Evolutionary conservation across 768 basidiomycete genomes (phyloP).

Genomic region (Rhodotorula kratochvilovae): DNA sequence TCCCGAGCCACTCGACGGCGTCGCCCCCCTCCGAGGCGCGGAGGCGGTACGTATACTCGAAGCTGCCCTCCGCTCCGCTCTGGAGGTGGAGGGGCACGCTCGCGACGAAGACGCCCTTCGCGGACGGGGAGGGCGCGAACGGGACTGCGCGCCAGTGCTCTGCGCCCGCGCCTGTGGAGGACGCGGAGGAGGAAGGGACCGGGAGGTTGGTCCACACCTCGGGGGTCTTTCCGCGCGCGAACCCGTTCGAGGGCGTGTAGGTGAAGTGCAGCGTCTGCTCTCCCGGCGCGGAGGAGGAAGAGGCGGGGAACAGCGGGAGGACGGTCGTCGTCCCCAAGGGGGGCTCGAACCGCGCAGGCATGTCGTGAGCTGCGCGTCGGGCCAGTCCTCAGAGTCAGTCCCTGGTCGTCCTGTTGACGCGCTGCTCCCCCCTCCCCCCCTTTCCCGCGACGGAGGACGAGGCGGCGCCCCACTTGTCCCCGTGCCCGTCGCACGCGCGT

Average conservation of each 20-base stretch:
- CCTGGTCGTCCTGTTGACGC: neutral
- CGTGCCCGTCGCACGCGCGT: too few species aligned
- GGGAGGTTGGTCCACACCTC: constrained; percentile 20
- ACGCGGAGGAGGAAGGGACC: neutral
- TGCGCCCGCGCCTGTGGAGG: neutral
- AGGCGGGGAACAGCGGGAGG: neutral
- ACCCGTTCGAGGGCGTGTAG: neutral
- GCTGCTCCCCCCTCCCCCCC: too few species aligned
- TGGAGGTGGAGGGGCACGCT: neutral
- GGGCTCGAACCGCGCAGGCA: neutral
- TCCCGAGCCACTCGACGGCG: constrained; percentile 18
- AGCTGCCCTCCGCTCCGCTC: neutral
- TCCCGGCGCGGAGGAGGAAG: neutral
- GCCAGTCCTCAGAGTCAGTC: too few species aligned
- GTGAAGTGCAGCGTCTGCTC: neutral
- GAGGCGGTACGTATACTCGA: constrained; percentile 21
- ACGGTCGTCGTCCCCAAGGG: neutral
- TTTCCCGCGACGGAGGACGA: too few species aligned
- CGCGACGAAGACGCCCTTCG: neutral
- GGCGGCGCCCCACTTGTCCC: neutral
- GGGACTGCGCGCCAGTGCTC: constrained; percentile 4
- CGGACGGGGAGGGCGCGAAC: neutral
- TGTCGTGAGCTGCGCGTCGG: neutral
- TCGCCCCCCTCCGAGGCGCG: neutral
- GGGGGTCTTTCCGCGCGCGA: too few species aligned